Base-by-base conservation (phyloP, 495 filamentous ascomycete species). In the Opeltia flavorubescens region DNA sequence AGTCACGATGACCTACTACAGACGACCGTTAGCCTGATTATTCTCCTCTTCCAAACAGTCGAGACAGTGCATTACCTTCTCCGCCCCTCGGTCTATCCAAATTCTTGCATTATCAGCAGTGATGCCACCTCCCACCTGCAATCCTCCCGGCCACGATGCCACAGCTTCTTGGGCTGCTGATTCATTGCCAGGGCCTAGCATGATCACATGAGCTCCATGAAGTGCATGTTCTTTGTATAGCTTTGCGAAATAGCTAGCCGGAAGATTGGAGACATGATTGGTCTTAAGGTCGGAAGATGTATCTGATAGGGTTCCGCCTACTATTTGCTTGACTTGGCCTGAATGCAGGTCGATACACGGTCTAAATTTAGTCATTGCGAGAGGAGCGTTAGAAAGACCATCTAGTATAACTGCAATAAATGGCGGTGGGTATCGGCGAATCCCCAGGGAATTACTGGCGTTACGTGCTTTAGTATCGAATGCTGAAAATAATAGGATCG, bases 311-410 rank as follows among this genome's bases (percentile, higher is more conserved):
- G 91, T 95, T 35, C 89, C 89, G 44, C 91, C 91, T 30, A 98
- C 89, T 55, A 98, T 98, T 65, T 98, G 91, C 68, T 98, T 98
- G 25, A 98, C 91, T 60, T 85, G 76, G 5, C 93, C 93, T 7
- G 88, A 80, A 66, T 98, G 91, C 24, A 98, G 74, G 65, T 98
- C 91, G 62, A 98, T 96, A 61, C 91, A 98, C 13, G 91, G 93
- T 12, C 91, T 74, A 62, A 96, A 98, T 57, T 78, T 75, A 3
- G 93, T 95, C 91, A 98, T 98, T 48, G 59, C 70, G 25, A 12
- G 17, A 13, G 2, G 30, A 29, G 24, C 27, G 38, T 18, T 13
- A 6, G 13, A 31, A 13, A 6, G 29, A 6, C 29, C 6, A 13
- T 31, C 6, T 31, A 13, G 6, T 13, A 31, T 31, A 31, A n/a